Evolutionary conservation across 176 grass and related monocot species (phyloP).

Genomic region (Panicum miliaceum): DNA sequence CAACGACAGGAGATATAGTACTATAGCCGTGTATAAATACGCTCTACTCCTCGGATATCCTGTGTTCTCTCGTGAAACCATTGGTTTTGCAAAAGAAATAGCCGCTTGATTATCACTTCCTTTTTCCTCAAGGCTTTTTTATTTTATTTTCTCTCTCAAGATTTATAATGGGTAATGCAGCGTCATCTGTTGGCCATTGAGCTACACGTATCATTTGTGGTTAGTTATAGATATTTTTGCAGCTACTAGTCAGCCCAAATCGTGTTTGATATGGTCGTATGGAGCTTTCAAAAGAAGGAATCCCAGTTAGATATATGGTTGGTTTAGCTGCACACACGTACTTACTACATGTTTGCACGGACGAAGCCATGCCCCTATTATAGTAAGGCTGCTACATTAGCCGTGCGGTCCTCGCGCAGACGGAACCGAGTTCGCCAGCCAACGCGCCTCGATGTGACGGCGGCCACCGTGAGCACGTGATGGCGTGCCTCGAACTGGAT

Average conservation of each 20-base stretch:
- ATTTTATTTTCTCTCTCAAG: background rate
- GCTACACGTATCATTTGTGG: background rate
- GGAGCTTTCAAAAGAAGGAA: background rate
- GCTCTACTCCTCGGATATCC: too few relatives aligned
- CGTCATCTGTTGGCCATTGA: background rate
- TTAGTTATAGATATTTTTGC: constrained; percentile 6
- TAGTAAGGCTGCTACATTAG: background rate
- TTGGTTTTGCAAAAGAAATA: background rate
- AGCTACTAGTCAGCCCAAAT: background rate
- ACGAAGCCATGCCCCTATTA: background rate
- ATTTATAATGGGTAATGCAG: background rate
- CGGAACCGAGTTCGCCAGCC: background rate
- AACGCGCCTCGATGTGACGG: background rate
- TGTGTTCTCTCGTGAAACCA: background rate
- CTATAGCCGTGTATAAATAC: background rate
- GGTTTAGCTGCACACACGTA: background rate
- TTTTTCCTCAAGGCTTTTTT: background rate
- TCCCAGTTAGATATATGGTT: background rate
- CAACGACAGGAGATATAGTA: background rate
- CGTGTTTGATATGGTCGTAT: too few relatives aligned
- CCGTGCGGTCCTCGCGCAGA: background rate
- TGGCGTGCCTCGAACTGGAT: background rate
- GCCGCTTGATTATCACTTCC: background rate
- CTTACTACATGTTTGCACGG: background rate
- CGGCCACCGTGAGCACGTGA: background rate